Conservation (phyloP, 2,329 filamentous ascomycete genomes). For the Calycina marina region DNA sequence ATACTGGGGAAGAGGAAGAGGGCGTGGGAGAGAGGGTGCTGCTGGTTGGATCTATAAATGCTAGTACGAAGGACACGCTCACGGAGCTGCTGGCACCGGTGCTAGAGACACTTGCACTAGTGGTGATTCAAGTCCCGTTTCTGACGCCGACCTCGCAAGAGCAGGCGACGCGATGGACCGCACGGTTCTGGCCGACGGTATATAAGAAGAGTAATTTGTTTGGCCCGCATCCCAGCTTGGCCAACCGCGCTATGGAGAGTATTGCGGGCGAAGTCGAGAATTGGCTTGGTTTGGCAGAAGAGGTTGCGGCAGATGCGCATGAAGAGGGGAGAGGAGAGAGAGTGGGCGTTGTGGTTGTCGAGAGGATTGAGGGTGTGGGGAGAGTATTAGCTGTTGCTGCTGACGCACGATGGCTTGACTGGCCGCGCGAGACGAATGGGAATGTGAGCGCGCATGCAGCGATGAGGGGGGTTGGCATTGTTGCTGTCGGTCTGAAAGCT, state of each 20-base stretch:
- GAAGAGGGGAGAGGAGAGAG: slow-evolving; percentile 47
- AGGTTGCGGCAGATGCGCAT: slow-evolving; percentile 45
- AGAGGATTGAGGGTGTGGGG: slow-evolving; percentile 25
- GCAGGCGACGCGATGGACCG: slow-evolving; percentile 61
- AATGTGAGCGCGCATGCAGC: slow-evolving; percentile 70
- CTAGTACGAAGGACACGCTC: slow-evolving; percentile 40
- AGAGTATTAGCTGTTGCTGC: slow-evolving; percentile 55
- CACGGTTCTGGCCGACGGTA: slow-evolving; percentile 69
- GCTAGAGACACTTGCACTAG: slow-evolving; percentile 30
- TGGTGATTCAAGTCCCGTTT: slow-evolving; percentile 49
- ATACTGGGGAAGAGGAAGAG: slow-evolving; percentile 38
- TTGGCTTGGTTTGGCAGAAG: slow-evolving; percentile 54
- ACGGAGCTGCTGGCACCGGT: slow-evolving; percentile 30
- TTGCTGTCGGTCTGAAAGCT: slow-evolving; percentile 41
- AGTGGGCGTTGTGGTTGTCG: slow-evolving; percentile 63
- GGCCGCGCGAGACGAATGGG: slow-evolving; percentile 35
- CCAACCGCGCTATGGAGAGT: slow-evolving; percentile 54
- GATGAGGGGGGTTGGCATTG: slow-evolving; percentile 69
- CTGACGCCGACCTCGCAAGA: slow-evolving; percentile 61
- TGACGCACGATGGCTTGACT: slow-evolving; percentile 56
- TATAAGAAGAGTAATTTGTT: slow-evolving; percentile 82
- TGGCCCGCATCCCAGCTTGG: slow-evolving; percentile 65
- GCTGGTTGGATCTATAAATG: slow-evolving; percentile 33
- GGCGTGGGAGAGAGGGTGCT: slow-evolving; percentile 26
- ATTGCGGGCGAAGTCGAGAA: slow-evolving; percentile 46